phyloP scores from a whole-genome alignment of 1,284 basidiomycete species.

The Leccinum subspadiceum region DNA sequence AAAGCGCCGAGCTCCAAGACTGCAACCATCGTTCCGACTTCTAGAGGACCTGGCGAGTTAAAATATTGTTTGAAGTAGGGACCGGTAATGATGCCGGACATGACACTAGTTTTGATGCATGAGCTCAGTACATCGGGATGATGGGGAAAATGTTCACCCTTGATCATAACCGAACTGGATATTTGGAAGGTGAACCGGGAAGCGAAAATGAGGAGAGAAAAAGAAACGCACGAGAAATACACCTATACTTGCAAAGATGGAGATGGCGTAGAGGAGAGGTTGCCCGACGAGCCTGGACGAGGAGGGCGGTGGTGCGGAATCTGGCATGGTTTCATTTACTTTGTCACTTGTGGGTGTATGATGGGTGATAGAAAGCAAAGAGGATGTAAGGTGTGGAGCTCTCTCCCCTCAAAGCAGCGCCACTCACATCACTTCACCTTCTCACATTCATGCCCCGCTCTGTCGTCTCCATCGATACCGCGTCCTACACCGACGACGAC shows the following conservation, averaged over 20 bases:
- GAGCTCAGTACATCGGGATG: slow-evolving; percentile 25
- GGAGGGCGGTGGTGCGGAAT: slow-evolving; percentile 31
- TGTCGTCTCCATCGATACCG: slow-evolving; percentile 45
- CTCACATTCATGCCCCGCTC: slow-evolving; percentile 40
- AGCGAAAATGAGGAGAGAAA: background rate
- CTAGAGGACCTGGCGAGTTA: slow-evolving; percentile 68
- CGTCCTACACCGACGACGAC: slow-evolving; percentile 50
- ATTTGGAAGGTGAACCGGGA: slow-evolving; percentile 16
- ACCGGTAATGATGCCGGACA: slow-evolving; percentile 93
- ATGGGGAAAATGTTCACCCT: slow-evolving; percentile 51
- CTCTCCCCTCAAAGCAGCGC: slow-evolving; percentile 9
- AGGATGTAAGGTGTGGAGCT: slow-evolving; percentile 2
- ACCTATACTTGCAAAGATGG: slow-evolving; percentile 83
- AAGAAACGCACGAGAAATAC: slow-evolving; percentile 73
- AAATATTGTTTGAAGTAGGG: slow-evolving; percentile 87
- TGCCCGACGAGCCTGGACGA: slow-evolving; percentile 72
- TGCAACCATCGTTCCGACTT: slow-evolving; percentile 87
- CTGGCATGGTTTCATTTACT: slow-evolving; percentile 48
- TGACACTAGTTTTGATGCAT: slow-evolving; percentile 54
- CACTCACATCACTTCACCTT: background rate
- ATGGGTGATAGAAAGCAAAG: slow-evolving; percentile 14
- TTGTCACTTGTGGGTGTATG: slow-evolving; percentile 11
- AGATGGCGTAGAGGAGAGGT: slow-evolving; percentile 78
- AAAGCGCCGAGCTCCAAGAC: slow-evolving; percentile 92
- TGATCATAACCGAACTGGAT: slow-evolving; percentile 88